These are phyloP conservation scores for Herpetomonas samuelpessoai DNA, from an alignment of 208 protist species.

Conservation along the genomic window DNA sequence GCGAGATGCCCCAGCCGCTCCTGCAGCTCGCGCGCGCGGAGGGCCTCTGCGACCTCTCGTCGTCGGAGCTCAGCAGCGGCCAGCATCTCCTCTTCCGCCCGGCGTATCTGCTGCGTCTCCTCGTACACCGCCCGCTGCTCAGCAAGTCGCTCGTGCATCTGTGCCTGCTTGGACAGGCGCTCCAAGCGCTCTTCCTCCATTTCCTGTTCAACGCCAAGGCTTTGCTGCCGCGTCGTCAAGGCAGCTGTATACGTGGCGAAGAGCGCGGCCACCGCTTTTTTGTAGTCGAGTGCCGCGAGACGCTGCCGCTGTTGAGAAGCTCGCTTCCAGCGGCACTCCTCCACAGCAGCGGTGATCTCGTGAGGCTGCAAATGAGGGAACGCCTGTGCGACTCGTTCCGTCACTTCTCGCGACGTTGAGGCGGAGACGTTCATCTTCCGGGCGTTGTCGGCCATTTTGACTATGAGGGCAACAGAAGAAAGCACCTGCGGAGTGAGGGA, in stretches of 20 bases:
- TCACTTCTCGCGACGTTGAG: slow-evolving; percentile 15
- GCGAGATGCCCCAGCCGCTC: slow-evolving; percentile 46
- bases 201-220: slow-evolving; percentile 14
- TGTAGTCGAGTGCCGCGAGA: slow-evolving; percentile 17
- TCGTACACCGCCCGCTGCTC: slow-evolving; percentile 32
- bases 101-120: slow-evolving; percentile 27
- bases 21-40: slow-evolving; percentile 54
- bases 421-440: not conserved
- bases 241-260: slow-evolving; percentile 22
- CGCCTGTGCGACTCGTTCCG: slow-evolving; percentile 19
- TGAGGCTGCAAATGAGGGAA: slow-evolving; percentile 10
- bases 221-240: slow-evolving; percentile 12
- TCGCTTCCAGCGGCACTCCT: slow-evolving; percentile 18
- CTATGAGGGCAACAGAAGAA: slow-evolving; percentile 16
- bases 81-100: slow-evolving; percentile 22
- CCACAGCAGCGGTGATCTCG: slow-evolving; percentile 9
- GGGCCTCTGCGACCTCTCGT: slow-evolving; percentile 26
- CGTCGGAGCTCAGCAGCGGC: slow-evolving; percentile 12
- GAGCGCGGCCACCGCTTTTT: slow-evolving; percentile 15
- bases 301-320: slow-evolving; percentile 7
- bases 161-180: slow-evolving; percentile 23
- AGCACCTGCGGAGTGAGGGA: not conserved
- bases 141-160: slow-evolving; percentile 25
- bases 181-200: slow-evolving; percentile 21
- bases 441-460: slow-evolving; percentile 18